Percentiles rank a stretch among this genome's conserved stretches.
phyloP scores from a whole-genome alignment of 805 yeast species.

The Myxozyma kluyveri region DNA sequence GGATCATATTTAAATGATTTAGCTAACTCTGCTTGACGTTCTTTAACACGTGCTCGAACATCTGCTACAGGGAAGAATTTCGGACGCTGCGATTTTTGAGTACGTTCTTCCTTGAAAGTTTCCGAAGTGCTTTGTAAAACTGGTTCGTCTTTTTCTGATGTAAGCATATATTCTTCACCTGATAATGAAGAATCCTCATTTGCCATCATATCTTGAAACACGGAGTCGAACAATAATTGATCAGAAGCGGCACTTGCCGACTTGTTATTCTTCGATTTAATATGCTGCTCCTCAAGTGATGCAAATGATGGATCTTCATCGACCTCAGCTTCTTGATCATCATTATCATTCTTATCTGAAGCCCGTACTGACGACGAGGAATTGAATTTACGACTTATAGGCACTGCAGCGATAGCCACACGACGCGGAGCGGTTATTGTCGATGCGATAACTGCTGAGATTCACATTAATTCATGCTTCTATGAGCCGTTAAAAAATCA shows the following conservation, averaged over 20 bases:
- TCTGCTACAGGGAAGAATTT: neutral
- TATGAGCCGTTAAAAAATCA: no score
- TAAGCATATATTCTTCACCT: neutral
- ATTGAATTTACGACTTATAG: no score
- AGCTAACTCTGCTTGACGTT: neutral
- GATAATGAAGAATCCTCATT: neutral
- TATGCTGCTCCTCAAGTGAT: slow-evolving; percentile 7
- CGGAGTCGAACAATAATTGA: no score
- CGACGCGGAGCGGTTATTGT: no score
- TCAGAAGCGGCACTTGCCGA: no score
- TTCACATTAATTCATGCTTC: no score
- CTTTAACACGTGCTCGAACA: neutral
- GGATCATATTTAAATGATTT: neutral
- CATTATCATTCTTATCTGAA: no score
- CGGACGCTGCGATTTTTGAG: neutral
- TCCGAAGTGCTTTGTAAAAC: neutral
- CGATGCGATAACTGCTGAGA: no score
- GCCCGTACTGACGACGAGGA: no score
- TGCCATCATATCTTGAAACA: neutral
- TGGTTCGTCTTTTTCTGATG: neutral
- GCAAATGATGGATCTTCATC: slow-evolving; percentile 26
- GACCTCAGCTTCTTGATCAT: slow-evolving; percentile 22
- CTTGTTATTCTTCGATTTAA: neutral
- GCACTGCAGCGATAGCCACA: no score
- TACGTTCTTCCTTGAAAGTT: neutral